A percentile compares a stretch with the other conserved stretches of the same genome.
Conservation (phyloP, 768 basidiomycete genomes). For the Clavulina sp. region DNA sequence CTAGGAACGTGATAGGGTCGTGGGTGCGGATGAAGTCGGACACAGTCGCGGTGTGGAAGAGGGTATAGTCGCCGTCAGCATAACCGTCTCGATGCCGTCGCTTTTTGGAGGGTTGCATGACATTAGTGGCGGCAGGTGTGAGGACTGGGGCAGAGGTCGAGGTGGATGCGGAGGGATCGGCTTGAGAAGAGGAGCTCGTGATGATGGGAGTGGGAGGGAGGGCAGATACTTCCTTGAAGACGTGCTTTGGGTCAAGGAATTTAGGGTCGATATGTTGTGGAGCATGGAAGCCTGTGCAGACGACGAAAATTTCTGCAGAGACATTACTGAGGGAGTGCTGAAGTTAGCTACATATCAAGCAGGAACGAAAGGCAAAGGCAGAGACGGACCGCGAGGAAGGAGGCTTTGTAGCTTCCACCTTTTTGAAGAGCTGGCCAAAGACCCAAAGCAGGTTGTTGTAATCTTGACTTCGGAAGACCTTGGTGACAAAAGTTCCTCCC, state of each 20-base stretch:
- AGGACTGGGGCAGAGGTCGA: not conserved
- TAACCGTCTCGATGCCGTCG: conserved; percentile 86
- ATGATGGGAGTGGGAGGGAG: conserved; percentile 11
- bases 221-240: conserved; percentile 78
- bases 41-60: conserved; percentile 59
- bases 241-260: conserved; percentile 92
- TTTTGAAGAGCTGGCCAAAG: conserved; percentile 86
- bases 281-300: conserved; percentile 86
- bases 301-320: conserved; percentile 98
- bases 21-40: conserved; percentile 43
- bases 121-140: conserved; percentile 30
- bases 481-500: conserved; percentile 92
- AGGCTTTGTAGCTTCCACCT: conserved; percentile 97
- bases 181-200: not conserved
- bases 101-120: conserved; percentile 96
- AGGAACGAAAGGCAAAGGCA: conserved; percentile 13
- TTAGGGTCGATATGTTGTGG: conserved; percentile 95
- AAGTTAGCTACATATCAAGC: not conserved
- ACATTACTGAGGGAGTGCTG: conserved; percentile 53
- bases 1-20: conserved; percentile 69
- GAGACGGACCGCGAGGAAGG: conserved; percentile 69
- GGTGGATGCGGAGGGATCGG: not conserved
- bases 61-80: conserved; percentile 80
- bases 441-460: conserved; percentile 99
- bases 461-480: conserved; percentile 95